phyloP scores from a whole-genome alignment of 306 rosid genomes.

The Citrullus amarus region DNA sequence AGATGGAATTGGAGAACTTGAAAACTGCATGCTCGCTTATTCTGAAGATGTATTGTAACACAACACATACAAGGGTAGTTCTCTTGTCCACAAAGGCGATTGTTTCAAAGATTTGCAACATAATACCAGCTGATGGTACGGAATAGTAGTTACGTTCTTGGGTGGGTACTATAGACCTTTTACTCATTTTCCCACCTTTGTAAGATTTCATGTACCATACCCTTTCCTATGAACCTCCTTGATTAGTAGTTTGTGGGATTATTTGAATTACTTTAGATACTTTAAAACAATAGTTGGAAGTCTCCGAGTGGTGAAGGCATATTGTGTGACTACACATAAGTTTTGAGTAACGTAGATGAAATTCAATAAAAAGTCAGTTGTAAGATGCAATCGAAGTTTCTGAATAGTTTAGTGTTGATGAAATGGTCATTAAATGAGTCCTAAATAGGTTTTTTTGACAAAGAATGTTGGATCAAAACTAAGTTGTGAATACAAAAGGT shows the following conservation, averaged over 20 bases:
- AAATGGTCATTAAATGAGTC: too few species aligned
- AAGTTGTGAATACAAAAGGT: not conserved
- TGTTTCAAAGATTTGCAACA: not conserved
- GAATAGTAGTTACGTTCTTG: not conserved
- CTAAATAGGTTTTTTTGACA: too few species aligned
- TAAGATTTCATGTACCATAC: not conserved
- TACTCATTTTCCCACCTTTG: not conserved
- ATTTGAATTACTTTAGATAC: not conserved
- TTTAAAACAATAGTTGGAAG: not conserved
- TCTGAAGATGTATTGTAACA: not conserved
- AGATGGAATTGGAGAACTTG: not conserved
- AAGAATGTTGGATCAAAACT: not conserved
- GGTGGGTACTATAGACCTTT: not conserved
- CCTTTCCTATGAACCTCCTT: not conserved
- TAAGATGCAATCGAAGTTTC: not conserved
- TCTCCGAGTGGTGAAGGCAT: not conserved
- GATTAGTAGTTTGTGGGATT: not conserved
- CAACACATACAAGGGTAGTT: not conserved
- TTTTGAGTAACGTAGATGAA: not conserved
- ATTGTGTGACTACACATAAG: not conserved
- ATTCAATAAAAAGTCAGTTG: too few species aligned
- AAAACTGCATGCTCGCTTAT: not conserved
- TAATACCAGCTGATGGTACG: not conserved
- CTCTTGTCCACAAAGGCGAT: not conserved
- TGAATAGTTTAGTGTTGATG: too few species aligned